Conservation (phyloP, 805 yeast species). For the Nakazawaea ambrosiae region DNA sequence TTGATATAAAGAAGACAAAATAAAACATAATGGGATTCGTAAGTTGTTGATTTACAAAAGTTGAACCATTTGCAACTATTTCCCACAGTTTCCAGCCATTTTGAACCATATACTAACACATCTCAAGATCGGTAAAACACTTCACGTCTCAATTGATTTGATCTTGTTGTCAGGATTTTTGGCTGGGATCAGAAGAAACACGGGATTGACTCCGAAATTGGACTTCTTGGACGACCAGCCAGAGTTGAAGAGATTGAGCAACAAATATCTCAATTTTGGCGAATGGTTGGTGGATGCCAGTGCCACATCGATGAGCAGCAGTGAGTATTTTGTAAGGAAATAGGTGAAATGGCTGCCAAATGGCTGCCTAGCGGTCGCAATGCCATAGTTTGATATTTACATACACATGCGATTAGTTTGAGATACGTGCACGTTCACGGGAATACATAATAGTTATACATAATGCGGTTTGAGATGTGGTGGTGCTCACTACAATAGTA, state of each 20-base stretch:
- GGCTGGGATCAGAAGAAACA: conserved; percentile 66
- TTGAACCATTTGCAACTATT: no score
- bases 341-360: no score
- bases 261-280: conserved; percentile 75
- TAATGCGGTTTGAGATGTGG: background rate
- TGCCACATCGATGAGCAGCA: conserved; percentile 61
- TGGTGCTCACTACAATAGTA: no score
- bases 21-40: no score
- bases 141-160: conserved; percentile 55
- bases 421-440: no score
- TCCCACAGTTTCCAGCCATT: no score
- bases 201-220: conserved; percentile 59
- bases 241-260: conserved; percentile 43
- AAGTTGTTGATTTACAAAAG: no score
- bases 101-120: no score
- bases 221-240: conserved; percentile 37
- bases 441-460: background rate
- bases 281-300: conserved; percentile 73
- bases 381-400: background rate
- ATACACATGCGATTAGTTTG: no score
- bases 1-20: no score
- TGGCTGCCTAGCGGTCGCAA: no score
- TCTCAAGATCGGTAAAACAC: conserved; percentile 47
- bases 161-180: conserved; percentile 57
- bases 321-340: conserved; percentile 65